These are phyloP conservation scores for Lolium perenne DNA, from an alignment of 176 grass and related monocot species.

Conservation along the genomic window DNA sequence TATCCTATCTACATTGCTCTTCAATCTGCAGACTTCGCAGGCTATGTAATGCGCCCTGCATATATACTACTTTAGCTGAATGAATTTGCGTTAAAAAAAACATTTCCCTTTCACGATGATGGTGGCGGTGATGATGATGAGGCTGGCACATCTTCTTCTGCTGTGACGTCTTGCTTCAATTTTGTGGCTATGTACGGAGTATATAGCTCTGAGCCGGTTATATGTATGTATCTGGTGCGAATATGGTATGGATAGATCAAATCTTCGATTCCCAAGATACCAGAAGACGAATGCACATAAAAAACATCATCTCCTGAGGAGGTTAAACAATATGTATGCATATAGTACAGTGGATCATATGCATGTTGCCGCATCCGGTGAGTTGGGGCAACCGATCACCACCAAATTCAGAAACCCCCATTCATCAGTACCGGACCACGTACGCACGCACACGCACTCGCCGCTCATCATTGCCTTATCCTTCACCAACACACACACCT, in stretches of 20 bases:
- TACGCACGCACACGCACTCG: not conserved
- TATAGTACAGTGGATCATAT: not conserved
- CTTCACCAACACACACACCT: slow-evolving; percentile 28
- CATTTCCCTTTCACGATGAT: too few species aligned
- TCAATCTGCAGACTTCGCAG: too few species aligned
- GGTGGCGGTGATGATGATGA: too few species aligned
- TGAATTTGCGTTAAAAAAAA: too few species aligned
- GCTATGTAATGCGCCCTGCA: too few species aligned
- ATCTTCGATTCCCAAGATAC: slow-evolving; percentile 11
- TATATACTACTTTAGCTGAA: too few species aligned
- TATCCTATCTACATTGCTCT: too few species aligned
- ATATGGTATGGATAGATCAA: not conserved
- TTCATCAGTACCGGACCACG: not conserved
- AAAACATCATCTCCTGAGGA: not conserved
- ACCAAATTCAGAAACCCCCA: not conserved
- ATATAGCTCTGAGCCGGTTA: not conserved
- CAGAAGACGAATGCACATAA: not conserved
- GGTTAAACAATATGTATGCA: not conserved
- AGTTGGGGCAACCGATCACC: slow-evolving; percentile 30
- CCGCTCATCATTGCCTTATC: slow-evolving; percentile 55
- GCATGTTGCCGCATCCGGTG: slow-evolving; percentile 9
- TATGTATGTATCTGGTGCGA: not conserved
- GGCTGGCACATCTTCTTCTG: too few species aligned
- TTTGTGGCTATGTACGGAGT: too few species aligned
- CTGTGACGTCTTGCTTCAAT: too few species aligned